Evolutionary conservation across 345 rosid genomes (phyloP).

Genomic region (Eucalyptus coolabah): DNA sequence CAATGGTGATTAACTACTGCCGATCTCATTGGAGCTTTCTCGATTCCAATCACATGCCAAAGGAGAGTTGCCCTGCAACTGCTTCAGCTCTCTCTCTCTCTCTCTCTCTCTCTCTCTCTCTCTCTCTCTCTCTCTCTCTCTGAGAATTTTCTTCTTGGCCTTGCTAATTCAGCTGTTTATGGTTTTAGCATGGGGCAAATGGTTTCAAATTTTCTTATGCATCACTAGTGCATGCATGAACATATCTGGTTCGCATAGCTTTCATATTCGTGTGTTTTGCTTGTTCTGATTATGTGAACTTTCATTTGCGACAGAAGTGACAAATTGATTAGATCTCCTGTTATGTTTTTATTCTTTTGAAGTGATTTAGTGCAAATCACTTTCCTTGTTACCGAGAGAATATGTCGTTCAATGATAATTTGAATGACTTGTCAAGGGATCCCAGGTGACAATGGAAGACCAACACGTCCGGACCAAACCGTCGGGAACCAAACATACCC

Average conservation of each 20-base stretch:
- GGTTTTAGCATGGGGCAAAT: background rate
- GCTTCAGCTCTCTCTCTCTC: background rate
- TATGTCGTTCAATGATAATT: background rate
- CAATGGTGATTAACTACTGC: background rate
- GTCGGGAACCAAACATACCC: background rate
- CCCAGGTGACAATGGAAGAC: background rate
- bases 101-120: background rate
- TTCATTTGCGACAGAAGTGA: background rate
- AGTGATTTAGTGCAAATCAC: background rate
- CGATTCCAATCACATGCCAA: constrained; percentile 22
- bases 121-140: too few relatives aligned
- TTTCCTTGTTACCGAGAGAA: background rate
- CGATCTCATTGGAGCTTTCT: background rate
- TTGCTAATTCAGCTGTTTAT: background rate
- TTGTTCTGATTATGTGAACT: background rate
- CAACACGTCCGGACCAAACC: background rate
- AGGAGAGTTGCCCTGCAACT: constrained; percentile 39
- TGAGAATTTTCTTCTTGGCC: background rate
- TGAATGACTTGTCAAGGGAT: background rate
- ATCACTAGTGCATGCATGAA: background rate
- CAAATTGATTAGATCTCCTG: background rate
- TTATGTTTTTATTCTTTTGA: background rate
- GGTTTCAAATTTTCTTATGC: background rate
- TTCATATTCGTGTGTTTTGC: background rate
- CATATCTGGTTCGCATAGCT: background rate